Base-by-base conservation (phyloP, 257 asterid genomes). In the Henckelia pumila region DNA sequence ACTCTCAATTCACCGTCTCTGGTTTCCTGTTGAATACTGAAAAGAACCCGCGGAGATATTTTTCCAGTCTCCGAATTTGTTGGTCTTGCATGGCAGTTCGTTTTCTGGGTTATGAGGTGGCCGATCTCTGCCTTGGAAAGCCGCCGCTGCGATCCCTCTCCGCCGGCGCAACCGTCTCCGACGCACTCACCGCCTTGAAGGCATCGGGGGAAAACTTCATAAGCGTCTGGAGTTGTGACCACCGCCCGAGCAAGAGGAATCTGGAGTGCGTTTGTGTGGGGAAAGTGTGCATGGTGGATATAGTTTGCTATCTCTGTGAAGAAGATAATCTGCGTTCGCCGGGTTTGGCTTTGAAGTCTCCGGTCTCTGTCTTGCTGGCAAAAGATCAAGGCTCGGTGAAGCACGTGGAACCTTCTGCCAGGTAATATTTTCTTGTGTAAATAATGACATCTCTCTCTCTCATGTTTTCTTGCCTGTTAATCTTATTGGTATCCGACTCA, bases 51-150 rank as follows among this genome's bases (percentile, higher is more conserved):
- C 3, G 21, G 7, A 20, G 6, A 22, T 13, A 56, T 56, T 50
- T 50, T 22, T 61, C 28, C 4, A 22, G 21, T 23, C 3, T 16
- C 8, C 32, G 44, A 1, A 7, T 35, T n/a, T 10, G 9, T 40
- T 10, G 20, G 26, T 56, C 20, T 78, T 79, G 90, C 74, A 92
- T 92, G 98, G 97, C 95, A 82, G 74, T 76, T 78, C 71, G 77
- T 4, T 73, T 86, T 50, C 71, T 86, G 64, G 79, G 78, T 1
- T 70, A 83, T 63, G 89, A 77, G 89, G 93, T 88, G 79, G 89
- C 95, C 56, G 98, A 92, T 72, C 95, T 92, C 72, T 89, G 98
- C 78, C 66, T 92, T 16, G 98, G 98, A 68, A 92, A 89, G 86
- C 97, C 96, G 33, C 84, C 97, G 28, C 88, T 92, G 35, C 88